A percentile compares a stretch with the other conserved stretches of the same genome.
Conservation (phyloP, 2,329 filamentous ascomycete genomes). For the Talaromyces rugulosus region DNA sequence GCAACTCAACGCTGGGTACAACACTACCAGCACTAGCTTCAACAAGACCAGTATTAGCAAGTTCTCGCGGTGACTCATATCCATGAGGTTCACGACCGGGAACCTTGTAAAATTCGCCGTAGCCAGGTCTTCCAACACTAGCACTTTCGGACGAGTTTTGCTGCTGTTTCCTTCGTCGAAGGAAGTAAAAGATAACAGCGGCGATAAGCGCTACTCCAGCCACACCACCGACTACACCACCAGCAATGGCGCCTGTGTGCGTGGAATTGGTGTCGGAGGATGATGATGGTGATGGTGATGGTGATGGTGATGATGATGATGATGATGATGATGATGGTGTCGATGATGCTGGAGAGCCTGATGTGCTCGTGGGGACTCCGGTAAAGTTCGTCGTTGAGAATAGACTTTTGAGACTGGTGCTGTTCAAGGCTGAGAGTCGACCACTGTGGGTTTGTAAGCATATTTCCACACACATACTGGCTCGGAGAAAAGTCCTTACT, state of each 20-base stretch:
- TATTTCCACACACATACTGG: not conserved
- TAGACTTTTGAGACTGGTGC: not conserved
- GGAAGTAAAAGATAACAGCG: not conserved
- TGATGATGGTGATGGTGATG: not conserved
- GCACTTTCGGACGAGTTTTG: not conserved
- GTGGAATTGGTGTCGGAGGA: slow-evolving; percentile 18
- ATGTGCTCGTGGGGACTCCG: not conserved
- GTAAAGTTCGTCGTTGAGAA: slow-evolving; percentile 1
- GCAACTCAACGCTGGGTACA: not conserved
- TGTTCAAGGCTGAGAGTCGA: not conserved
- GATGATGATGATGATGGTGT: not conserved
- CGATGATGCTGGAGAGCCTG: not conserved
- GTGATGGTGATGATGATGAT: not conserved
- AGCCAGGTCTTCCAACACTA: not conserved
- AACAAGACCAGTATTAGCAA: too few relatives aligned
- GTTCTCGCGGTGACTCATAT: not conserved
- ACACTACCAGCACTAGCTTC: not conserved
- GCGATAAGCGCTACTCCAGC: slow-evolving; percentile 30
- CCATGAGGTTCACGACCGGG: not conserved
- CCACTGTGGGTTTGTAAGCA: not conserved
- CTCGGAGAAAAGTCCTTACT: not conserved
- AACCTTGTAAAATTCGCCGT: not conserved
- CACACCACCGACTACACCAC: slow-evolving; percentile 34
- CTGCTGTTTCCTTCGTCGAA: not conserved
- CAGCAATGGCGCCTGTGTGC: slow-evolving; percentile 29